A percentile compares a stretch with the other conserved stretches of the same genome.
Conservation (phyloP, 2,329 filamentous ascomycete genomes). For the Geosmithia flava region DNA sequence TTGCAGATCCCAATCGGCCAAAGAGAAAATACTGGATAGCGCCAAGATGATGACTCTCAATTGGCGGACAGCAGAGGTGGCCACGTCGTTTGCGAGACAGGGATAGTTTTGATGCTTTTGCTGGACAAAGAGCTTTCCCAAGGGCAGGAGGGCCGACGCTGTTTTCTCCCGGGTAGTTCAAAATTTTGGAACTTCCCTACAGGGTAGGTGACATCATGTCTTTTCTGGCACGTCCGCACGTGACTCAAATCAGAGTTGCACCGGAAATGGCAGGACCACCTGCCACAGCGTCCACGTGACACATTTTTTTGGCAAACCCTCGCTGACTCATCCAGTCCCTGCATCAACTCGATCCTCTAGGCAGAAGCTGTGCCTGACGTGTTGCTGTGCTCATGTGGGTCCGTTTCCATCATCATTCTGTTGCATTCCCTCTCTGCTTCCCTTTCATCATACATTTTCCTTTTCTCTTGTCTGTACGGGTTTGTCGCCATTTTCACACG, state of each 20-base stretch:
- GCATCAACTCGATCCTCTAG: conserved; percentile 8
- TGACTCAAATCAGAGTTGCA: background rate
- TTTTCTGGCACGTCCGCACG: conserved; percentile 1
- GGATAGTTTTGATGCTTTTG: background rate
- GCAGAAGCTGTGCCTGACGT: conserved; percentile 31
- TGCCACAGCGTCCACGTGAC: background rate
- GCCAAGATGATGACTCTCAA: background rate
- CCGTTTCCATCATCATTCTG: background rate
- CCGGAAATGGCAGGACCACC: background rate
- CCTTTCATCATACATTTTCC: background rate
- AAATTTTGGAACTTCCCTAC: background rate
- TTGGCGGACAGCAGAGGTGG: background rate
- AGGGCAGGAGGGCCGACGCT: background rate
- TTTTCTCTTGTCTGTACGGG: background rate
- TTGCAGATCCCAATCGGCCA: too few relatives aligned
- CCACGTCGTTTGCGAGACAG: background rate
- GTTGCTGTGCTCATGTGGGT: background rate
- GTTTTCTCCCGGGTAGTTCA: background rate
- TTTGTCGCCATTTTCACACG: background rate
- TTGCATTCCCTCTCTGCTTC: background rate
- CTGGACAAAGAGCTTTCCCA: background rate
- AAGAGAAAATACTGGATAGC: too few relatives aligned
- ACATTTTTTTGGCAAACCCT: too few relatives aligned
- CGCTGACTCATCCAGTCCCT: background rate
- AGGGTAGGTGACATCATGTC: background rate